Percentiles rank a stretch among this genome's conserved stretches.
These are phyloP conservation scores for Leptomonas pyrrhocoris DNA, from an alignment of 208 protist species.

Conservation along the genomic window DNA sequence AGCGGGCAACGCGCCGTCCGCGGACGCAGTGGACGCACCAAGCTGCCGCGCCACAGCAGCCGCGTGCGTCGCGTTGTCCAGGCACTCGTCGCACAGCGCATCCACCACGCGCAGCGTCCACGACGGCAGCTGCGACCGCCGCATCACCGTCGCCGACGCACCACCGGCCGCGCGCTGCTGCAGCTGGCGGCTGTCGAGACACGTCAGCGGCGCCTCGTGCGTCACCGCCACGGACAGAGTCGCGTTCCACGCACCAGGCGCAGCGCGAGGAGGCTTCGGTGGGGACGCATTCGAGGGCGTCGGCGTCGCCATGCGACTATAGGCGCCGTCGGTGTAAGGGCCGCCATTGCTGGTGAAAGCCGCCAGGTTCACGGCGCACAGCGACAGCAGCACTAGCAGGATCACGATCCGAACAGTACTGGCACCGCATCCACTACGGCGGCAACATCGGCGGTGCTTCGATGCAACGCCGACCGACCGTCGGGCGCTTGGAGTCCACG, in stretches of 20 bases:
- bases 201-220: background rate
- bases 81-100: constrained; percentile 1
- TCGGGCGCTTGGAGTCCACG: too few relatives aligned
- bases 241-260: background rate
- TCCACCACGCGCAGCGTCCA: constrained; percentile 17
- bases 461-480: too few relatives aligned
- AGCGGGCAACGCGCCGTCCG: background rate
- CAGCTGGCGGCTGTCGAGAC: background rate
- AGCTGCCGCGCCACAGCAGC: background rate
- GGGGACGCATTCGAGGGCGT: too few relatives aligned
- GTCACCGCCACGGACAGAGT: background rate
- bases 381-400: too few relatives aligned
- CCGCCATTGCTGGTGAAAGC: too few relatives aligned
- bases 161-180: background rate
- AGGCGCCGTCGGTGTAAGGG: too few relatives aligned
- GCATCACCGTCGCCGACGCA: background rate
- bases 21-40: background rate
- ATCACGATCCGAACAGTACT: too few relatives aligned
- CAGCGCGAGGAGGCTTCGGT: too few relatives aligned
- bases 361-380: too few relatives aligned
- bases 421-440: too few relatives aligned
- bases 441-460: too few relatives aligned
- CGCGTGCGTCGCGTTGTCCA: constrained; percentile 2
- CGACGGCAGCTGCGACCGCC: constrained; percentile 10
- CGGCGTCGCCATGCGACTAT: too few relatives aligned